Evolutionary conservation across 2,329 filamentous ascomycete species (phyloP).

Genomic region (Corynespora cassiicola): DNA sequence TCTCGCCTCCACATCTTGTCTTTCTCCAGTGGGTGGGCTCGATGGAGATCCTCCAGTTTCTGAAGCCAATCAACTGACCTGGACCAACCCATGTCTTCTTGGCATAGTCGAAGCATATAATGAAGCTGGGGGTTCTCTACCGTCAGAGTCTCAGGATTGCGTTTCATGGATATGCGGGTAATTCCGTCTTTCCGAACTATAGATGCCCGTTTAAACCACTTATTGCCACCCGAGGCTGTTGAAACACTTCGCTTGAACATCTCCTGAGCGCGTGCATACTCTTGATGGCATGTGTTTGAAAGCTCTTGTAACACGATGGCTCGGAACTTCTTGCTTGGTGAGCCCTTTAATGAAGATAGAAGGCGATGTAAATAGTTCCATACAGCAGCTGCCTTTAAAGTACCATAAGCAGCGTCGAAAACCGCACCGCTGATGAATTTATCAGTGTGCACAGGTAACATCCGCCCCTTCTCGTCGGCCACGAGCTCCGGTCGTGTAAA

Average conservation of each 20-base stretch:
- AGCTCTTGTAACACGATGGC: slow-evolving; percentile 54
- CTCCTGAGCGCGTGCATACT: slow-evolving; percentile 49
- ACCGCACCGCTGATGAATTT: slow-evolving; percentile 51
- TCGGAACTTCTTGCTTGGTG: slow-evolving; percentile 35
- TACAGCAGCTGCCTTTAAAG: slow-evolving; percentile 43
- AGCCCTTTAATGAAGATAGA: slow-evolving; percentile 40
- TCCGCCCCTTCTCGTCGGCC: slow-evolving; percentile 53
- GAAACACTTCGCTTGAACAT: slow-evolving; percentile 52
- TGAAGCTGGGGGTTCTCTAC: slow-evolving; percentile 47
- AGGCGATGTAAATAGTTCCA: slow-evolving; percentile 52
- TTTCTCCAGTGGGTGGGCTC: slow-evolving; percentile 38
- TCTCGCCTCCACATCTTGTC: slow-evolving; percentile 45
- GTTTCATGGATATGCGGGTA: slow-evolving; percentile 49
- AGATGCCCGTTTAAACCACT: slow-evolving; percentile 53
- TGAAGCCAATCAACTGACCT: slow-evolving; percentile 51
- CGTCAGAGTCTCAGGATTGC: slow-evolving; percentile 49
- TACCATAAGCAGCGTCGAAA: slow-evolving; percentile 50
- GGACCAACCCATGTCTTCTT: slow-evolving; percentile 41
- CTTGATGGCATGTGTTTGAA: slow-evolving; percentile 52
- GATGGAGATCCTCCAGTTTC: slow-evolving; percentile 50
- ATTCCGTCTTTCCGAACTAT: slow-evolving; percentile 44
- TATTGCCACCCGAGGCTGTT: slow-evolving; percentile 36
- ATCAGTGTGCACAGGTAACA: slow-evolving; percentile 47
- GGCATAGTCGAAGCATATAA: slow-evolving; percentile 55
- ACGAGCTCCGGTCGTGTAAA: slow-evolving; percentile 53